Base-by-base conservation (phyloP, 2,329 filamentous ascomycete genomes). In the Didymella pinodella region DNA sequence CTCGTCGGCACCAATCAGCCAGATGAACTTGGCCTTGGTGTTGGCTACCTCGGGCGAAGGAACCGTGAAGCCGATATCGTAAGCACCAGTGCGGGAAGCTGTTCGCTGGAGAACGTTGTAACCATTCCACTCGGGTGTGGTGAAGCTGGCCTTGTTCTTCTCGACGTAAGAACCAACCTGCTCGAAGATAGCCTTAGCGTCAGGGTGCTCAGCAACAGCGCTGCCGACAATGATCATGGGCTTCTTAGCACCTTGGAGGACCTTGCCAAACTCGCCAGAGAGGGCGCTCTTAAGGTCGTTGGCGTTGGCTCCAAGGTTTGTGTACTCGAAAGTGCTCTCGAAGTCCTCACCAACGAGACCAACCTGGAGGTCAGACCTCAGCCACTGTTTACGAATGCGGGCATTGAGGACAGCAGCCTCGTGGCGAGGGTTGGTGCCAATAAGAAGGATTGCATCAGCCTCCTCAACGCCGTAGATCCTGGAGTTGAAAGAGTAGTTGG, bases 171-270 rank as follows among this genome's bases (percentile, higher is more conserved):
- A 79, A 67, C 94, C 94, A 57, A 99, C 87, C 43, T 89, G 88
- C 84, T 98, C 94, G 77, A 94, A 98, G 77, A 96, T 93, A 57
- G 92, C 89, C 82, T 96, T 96, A 56, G 93, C 90, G 74, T 98
- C 95, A 28, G 86, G 79, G 79, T 97, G 93, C 78, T 99, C 95
- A 31, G 91, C 92, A 59, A 95, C 91, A 72, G 90, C 92, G 67
- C 93, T 97, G 65, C 95, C 95, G 57, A 98, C 88, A 61, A 99
- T 89, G 73, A 99, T 97, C 93, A 99, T 97, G 51, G 95, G 95
- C 70, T 87, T 89, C 86, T 97, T 90, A 44, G 95, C 93, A 51
- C 86, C 82, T 72, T 90, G 86, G 54, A 99, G 88, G 82, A 93
- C 96, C 86, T 97, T 93, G 77, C 94, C 94, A 75, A 97, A 99